phyloP scores from a whole-genome alignment of 352 stramenopile species.

The Elongisporangium undulatum region DNA sequence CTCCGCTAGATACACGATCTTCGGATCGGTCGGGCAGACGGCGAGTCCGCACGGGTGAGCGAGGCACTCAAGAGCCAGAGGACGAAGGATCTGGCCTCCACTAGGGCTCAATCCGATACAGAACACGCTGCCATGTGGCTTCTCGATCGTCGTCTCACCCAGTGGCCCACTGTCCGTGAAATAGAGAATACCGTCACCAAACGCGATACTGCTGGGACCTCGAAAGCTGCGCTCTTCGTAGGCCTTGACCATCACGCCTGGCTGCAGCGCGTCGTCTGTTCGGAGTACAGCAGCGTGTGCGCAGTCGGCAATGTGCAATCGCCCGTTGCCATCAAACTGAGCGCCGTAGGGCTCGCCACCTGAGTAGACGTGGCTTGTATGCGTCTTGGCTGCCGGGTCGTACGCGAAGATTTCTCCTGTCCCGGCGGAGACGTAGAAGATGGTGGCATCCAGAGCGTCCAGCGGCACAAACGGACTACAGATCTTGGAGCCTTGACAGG shows the following conservation, averaged over 20 bases:
- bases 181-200: conserved; percentile 56
- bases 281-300: conserved; percentile 69
- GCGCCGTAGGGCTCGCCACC: conserved; percentile 66
- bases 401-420: conserved; percentile 66
- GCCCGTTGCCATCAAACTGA: conserved; percentile 51
- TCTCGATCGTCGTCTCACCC: conserved; percentile 83
- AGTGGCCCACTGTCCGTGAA: conserved; percentile 85
- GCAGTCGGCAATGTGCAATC: conserved; percentile 67
- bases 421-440: conserved; percentile 72
- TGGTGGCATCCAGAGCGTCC: conserved; percentile 13
- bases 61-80: conserved; percentile 67
- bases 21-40: conserved; percentile 21
- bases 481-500: conserved; percentile 63
- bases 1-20: conserved; percentile 66
- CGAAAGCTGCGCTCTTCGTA: conserved; percentile 82
- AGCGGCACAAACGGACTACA: conserved; percentile 60
- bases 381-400: conserved; percentile 14
- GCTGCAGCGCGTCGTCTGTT: conserved; percentile 52
- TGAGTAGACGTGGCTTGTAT: conserved; percentile 53
- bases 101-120: conserved; percentile 60
- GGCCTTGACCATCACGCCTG: conserved; percentile 69
- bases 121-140: conserved; percentile 71
- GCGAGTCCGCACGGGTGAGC: conserved; percentile 76
- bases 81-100: conserved; percentile 69
- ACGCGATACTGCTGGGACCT: conserved; percentile 64